Percentiles rank a stretch among this genome's conserved stretches.
These are phyloP conservation scores for Ceratocystis diversiconidia DNA, from an alignment of 2,329 filamentous ascomycete species.

Conservation along the genomic window DNA sequence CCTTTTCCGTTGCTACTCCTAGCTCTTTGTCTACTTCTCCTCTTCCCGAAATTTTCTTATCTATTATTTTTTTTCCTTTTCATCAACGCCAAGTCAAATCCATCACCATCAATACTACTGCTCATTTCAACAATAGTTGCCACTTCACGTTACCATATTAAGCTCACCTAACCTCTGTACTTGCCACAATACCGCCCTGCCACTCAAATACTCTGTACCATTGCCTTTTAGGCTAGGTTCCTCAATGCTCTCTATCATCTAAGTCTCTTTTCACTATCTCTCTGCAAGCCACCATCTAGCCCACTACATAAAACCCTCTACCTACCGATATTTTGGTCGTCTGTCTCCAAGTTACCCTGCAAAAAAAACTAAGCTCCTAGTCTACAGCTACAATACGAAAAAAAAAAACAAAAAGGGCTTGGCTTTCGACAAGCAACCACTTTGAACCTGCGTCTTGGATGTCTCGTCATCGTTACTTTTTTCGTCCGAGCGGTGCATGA, in stretches of 20 bases:
- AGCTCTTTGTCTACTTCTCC: neutral
- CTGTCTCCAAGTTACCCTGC: neutral
- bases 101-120: neutral
- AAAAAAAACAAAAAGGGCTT: neutral
- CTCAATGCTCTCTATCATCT: neutral
- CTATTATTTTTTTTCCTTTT: neutral
- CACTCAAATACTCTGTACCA: neutral
- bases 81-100: neutral
- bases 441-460: neutral
- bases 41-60: neutral
- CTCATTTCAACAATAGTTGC: neutral
- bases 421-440: neutral
- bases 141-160: neutral
- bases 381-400: neutral
- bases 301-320: neutral
- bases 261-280: neutral
- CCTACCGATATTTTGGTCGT: neutral
- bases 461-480: neutral
- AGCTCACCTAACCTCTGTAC: neutral
- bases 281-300: neutral
- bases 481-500: neutral
- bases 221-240: neutral
- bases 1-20: neutral
- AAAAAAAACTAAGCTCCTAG: too few species aligned
- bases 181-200: neutral